Conservation (phyloP, 495 filamentous ascomycete genomes). For the Penicillium chermesinum region DNA sequence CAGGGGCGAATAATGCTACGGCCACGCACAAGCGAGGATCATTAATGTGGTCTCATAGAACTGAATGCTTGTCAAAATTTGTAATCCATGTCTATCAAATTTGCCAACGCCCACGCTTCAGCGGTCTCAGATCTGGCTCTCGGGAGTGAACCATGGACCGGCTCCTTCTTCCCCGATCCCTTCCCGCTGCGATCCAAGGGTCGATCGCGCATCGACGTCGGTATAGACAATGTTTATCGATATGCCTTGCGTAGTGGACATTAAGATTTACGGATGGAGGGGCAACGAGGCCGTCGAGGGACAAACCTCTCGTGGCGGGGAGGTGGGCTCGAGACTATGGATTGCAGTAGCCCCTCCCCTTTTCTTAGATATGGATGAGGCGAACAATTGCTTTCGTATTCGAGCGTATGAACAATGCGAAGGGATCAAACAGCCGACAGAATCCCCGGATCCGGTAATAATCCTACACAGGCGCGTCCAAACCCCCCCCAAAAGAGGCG, state of each 20-base stretch:
- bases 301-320: background rate
- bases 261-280: background rate
- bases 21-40: background rate
- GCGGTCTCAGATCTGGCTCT: constrained; percentile 4
- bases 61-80: too few species aligned
- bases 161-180: constrained; percentile 18
- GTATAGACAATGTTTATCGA: background rate
- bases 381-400: background rate
- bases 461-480: too few species aligned
- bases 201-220: background rate
- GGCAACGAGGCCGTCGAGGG: background rate
- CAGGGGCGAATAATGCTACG: background rate
- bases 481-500: too few species aligned
- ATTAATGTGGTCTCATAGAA: too few species aligned
- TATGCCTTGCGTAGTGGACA: background rate
- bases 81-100: too few species aligned
- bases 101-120: too few species aligned
- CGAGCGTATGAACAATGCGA: too few species aligned
- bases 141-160: constrained; percentile 27
- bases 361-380: background rate
- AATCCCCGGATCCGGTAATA: too few species aligned
- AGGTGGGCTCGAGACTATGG: background rate
- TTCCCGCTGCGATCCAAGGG: constrained; percentile 14
- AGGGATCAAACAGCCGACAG: too few species aligned
- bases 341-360: background rate